Evolutionary conservation across 164 flowering plant genomes (phyloP), one percentile per base, ranked within the genome.

Genomic region (Paratinospora sagittata): DNA sequence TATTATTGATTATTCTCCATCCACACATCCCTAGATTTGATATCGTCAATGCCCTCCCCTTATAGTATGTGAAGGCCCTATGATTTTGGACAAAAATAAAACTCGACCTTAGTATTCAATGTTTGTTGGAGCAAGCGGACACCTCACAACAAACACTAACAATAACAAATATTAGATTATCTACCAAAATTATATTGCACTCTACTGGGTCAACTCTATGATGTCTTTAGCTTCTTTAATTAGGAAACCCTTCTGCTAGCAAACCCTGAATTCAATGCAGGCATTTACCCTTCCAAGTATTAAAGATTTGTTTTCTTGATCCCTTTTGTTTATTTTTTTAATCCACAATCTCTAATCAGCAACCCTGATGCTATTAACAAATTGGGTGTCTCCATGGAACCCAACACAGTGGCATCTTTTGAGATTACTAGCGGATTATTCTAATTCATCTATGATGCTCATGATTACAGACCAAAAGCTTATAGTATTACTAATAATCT

Each of bases 371-470:
- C n/a, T 6, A 63, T 55, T 17, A 70, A 65, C 49, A 55, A 36
- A 45, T 43, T 41, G 10, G 33, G 65, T 74, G 78, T 68, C 61
- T 72, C 78, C 71, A 16, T 69, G 72, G 39, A 45, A 65, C 65
- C 70, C 27, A 73, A 65, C 83, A 81, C 6, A 78, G 82, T 72
- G 81, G 74, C 81, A 77, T 61, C n/a, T 26, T 71, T 79, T 17
- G 27, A 61, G 77, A 70, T 67, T 73, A 47, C 36, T 71, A 61
- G 21, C 8, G 3, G 16, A 33, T 58, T 73, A 77, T 8, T 45
- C 8, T 68, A 74, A 73, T 43, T 68, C 12, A 61, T 33, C 8
- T 30, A 19, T 49, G n/a, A 36, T 3, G 14, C 23, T 1, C 34
- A 30, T 30, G 3, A 30, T 30, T 30, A 30, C 34, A 30, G 34